Evolutionary conservation across 2,329 filamentous ascomycete genomes (phyloP).

Genomic region (Fusarium sterilihyphosum): DNA sequence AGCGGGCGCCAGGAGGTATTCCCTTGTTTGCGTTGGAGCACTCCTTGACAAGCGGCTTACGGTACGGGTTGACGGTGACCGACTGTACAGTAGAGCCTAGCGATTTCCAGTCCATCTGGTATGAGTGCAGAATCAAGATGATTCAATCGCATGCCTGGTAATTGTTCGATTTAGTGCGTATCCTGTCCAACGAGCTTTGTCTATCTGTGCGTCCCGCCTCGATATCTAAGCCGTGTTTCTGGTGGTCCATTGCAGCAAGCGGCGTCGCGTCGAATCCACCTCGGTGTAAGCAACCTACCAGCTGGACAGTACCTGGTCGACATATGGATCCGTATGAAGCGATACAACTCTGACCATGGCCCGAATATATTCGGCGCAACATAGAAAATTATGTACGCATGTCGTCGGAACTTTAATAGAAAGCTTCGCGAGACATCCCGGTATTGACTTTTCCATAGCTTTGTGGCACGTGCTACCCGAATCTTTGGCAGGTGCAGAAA

Average conservation of each 20-base stretch:
- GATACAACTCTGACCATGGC: background rate
- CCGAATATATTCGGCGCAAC: conserved; percentile 4
- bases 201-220: background rate
- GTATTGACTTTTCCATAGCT: background rate
- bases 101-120: conserved; percentile 35
- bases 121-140: conserved; percentile 5
- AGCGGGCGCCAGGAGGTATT: conserved; percentile 22
- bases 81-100: background rate
- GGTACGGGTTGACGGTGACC: conserved; percentile 21
- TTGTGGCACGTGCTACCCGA: conserved; percentile 12
- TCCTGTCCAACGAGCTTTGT: background rate
- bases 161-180: background rate
- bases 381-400: background rate
- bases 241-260: conserved; percentile 1
- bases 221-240: conserved; percentile 11
- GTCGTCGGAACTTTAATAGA: background rate
- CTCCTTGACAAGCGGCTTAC: conserved; percentile 15
- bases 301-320: background rate
- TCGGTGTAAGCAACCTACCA: conserved; percentile 5
- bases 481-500: conserved; percentile 7
- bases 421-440: background rate
- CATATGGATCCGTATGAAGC: background rate
- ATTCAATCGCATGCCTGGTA: background rate
- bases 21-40: background rate
- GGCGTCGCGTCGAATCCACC: conserved; percentile 10